These are phyloP conservation scores for Zymoseptoria crescenta DNA, from an alignment of 2,329 filamentous ascomycete genomes.

Conservation along the genomic window DNA sequence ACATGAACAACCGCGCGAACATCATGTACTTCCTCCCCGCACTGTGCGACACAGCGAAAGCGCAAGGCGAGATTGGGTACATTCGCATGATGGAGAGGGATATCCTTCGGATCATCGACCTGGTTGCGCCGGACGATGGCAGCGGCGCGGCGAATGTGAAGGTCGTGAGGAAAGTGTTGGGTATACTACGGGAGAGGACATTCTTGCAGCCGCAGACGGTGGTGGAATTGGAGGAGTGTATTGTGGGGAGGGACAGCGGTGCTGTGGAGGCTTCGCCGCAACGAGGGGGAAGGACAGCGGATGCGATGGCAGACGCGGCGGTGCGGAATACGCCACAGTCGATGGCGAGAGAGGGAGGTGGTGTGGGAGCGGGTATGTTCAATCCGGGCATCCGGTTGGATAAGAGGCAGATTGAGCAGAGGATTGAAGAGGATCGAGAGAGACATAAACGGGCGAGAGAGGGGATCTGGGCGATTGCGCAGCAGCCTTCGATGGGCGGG, in stretches of 20 bases:
- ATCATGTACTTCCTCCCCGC: slow-evolving; percentile 99
- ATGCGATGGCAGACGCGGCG: not conserved
- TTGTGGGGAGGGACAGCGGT: slow-evolving; percentile 62
- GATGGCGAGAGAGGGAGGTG: slow-evolving; percentile 11
- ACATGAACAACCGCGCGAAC: slow-evolving; percentile 94
- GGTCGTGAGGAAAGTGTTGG: slow-evolving; percentile 62
- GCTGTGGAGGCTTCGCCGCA: slow-evolving; percentile 7
- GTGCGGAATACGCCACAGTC: slow-evolving; percentile 19
- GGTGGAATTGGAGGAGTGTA: slow-evolving; percentile 69
- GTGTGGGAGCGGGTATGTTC: slow-evolving; percentile 1
- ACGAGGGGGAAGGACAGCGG: not conserved
- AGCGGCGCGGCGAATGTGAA: slow-evolving; percentile 90
- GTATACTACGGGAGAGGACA: slow-evolving; percentile 50
- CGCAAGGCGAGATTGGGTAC: slow-evolving; percentile 70
- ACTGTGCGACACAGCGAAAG: slow-evolving; percentile 77
- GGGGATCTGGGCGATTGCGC: slow-evolving; percentile 76
- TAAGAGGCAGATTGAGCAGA: slow-evolving; percentile 84
- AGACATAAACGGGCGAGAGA: slow-evolving; percentile 86
- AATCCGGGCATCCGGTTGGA: slow-evolving; percentile 49
- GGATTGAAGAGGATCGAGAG: slow-evolving; percentile 94
- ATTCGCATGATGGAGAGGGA: slow-evolving; percentile 92
- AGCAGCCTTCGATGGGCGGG: slow-evolving; percentile 29
- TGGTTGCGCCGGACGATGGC: slow-evolving; percentile 78
- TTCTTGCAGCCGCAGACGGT: slow-evolving; percentile 71
- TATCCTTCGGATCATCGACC: slow-evolving; percentile 83